A percentile compares a stretch with the other conserved stretches of the same genome.
phyloP scores from a whole-genome alignment of 2,329 filamentous ascomycete species.

The Cladophialophora psammophila region DNA sequence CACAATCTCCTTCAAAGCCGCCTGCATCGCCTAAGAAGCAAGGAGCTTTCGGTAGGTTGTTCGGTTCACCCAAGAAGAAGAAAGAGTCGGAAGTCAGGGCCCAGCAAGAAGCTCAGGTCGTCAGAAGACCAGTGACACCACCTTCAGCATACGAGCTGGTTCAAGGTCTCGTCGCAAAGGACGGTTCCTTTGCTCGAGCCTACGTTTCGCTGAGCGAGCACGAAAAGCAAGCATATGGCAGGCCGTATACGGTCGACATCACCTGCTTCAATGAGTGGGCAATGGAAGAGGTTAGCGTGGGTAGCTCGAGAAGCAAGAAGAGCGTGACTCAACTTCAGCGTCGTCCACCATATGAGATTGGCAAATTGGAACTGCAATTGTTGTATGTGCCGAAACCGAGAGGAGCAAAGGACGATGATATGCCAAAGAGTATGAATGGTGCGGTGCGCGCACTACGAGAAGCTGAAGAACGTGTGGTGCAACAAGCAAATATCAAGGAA shows the following conservation, averaged over 20 bases:
- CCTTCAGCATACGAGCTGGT: slow-evolving; percentile 51
- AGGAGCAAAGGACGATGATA: slow-evolving; percentile 86
- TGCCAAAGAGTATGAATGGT: slow-evolving; percentile 99
- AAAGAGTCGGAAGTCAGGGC: slow-evolving; percentile 89
- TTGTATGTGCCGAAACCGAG: slow-evolving; percentile 94
- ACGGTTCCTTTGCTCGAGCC: slow-evolving; percentile 91
- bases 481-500: slow-evolving; percentile 38
- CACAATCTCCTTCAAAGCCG: slow-evolving; percentile 47
- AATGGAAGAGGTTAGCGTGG: slow-evolving; percentile 78
- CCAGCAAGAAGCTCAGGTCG: slow-evolving; percentile 80
- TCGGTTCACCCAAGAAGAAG: slow-evolving; percentile 94
- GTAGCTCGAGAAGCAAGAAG: slow-evolving; percentile 94
- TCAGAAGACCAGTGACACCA: slow-evolving; percentile 43
- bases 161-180: slow-evolving; percentile 77
- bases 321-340: slow-evolving; percentile 74
- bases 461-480: slow-evolving; percentile 74
- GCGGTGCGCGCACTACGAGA: slow-evolving; percentile 93
- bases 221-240: slow-evolving; percentile 84
- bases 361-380: slow-evolving; percentile 91
- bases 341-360: slow-evolving; percentile 92
- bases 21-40: slow-evolving; percentile 72
- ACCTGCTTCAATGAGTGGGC: slow-evolving; percentile 99
- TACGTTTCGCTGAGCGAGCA: slow-evolving; percentile 95
- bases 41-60: slow-evolving; percentile 88
- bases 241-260: slow-evolving; percentile 85